Base-by-base conservation (phyloP, 768 basidiomycete species). In the Amanita muscaria region DNA sequence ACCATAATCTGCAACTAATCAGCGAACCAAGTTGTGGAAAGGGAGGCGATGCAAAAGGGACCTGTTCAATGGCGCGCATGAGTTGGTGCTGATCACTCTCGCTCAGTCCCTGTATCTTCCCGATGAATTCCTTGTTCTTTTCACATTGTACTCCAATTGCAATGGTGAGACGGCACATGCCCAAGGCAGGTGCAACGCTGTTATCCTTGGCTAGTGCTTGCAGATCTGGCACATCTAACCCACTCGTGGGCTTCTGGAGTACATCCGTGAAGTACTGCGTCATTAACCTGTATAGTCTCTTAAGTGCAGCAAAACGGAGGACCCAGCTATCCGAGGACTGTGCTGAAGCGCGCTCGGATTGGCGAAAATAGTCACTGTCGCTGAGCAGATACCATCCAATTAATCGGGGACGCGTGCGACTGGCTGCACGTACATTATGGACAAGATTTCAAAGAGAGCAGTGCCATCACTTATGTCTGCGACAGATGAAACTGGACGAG, bases 61-160 rank as follows among this genome's bases (percentile, higher is more conserved):
- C 91, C 72, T 88, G 85, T 62, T 96, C 92, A 48, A 96, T 94
- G 31, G 88, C 86, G 62, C 77, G 83, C 93, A 96, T 97, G 42
- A 96, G 66, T 56, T 79, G 72, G 59, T 90, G 87, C 64, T 96
- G 92, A 56, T 91, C 82, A 14, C 65, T 72, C 61, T 94, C 86
- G 49, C 77, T 83, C 50, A 96, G 62, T 2, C 76, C 73, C 56
- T 93, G 91, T 27, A 97, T 97, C 64, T 79, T 85, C 58, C 79
- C 81, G 49, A 97, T 91, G 52, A 93, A 84, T 50, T 82, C 77
- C 65, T 89, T 80, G 56, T 93, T 93, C 60, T 77, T 77, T 59
- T 87, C 83, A 56, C 87, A 91, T 63, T 93, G 89, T 8, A 92
- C 89, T 1, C 84, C 82, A 52, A 91, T 85, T 16, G 83, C 87